Evolutionary conservation across 140 eudicot genomes (phyloP).

Genomic region (Erigeron philadelphicus): DNA sequence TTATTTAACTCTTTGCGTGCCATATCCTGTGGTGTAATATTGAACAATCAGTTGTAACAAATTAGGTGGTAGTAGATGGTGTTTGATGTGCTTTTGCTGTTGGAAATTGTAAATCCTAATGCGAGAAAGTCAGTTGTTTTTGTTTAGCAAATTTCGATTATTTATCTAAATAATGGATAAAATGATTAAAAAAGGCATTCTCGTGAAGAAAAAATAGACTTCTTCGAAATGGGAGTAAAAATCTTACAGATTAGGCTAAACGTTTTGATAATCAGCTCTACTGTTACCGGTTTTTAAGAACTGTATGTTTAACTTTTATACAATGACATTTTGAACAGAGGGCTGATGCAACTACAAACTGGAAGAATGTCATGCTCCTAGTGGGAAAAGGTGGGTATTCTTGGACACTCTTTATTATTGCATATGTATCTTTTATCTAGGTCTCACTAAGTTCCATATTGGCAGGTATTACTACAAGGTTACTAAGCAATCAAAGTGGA

Average conservation of each 20-base stretch:
- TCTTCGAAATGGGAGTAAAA: background rate
- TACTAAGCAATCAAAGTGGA: constrained; percentile 85
- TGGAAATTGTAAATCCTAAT: background rate
- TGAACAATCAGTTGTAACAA: background rate
- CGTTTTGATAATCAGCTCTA: background rate
- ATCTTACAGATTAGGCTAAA: background rate
- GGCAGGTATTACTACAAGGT: constrained; percentile 81
- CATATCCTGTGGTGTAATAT: background rate
- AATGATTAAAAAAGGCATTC: background rate
- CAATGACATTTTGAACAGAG: constrained; percentile 48
- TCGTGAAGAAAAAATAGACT: background rate
- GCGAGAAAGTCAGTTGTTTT: background rate
- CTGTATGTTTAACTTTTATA: constrained; percentile 3
- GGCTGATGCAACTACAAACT: constrained; percentile 89
- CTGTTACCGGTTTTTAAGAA: background rate
- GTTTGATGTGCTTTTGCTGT: constrained; percentile 1
- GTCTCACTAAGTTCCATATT: constrained; percentile 9
- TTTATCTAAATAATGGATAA: background rate
- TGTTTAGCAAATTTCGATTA: background rate
- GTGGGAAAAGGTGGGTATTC: constrained; percentile 69
- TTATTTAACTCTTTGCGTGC: background rate
- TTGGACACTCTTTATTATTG: background rate
- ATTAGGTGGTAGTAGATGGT: background rate
- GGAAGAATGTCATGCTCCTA: constrained; percentile 81
- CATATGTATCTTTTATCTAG: constrained; percentile 11